Evolutionary conservation across 75 land plant species (phyloP), one percentile per base, ranked within the genome.

Genomic region (Sequoia sempervirens): DNA sequence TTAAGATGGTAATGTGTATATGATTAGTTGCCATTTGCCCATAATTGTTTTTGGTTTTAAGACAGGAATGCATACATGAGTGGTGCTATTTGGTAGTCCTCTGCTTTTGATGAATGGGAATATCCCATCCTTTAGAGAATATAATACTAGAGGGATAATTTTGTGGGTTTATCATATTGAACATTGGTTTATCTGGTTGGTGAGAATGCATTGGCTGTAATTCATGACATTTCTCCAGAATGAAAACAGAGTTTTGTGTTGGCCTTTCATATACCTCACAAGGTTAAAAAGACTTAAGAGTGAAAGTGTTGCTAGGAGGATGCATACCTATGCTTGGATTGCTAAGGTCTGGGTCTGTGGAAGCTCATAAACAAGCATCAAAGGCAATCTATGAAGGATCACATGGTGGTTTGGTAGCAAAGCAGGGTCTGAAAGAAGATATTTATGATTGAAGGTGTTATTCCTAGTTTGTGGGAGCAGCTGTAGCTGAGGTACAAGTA

Each of bases 371-470:
- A 54, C 96, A 93, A 38, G 95, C 99, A 50, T 94, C 97, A 36
- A 89, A 91, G 53, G 92, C 99, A 26, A 83, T 95, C 38, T 89
- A 82, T 89, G 96, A 91, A 50, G 97, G 93, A 14, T 93, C 99
- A 17, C 87, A 88, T 46, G 93, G 96, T 64, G 93, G 93, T 18
- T 85, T 96, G 45, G 86, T 89, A 37, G 88, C 90, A 83, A 97
- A 95, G 87, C 36, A 94, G 93, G 87, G 94, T 96, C 40, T 95
- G 99, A 32, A 81, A 91, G 79, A 92, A 91, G 80, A 96, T 95
- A 73, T 96, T 96, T 83, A 87, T 93, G n/a, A 96, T 96, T 18
- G 97, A 96, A 87, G 99, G 97, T 32, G 99, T 96, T 5, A 94
- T 96, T 23, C 99, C 94, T 12, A 86, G 88, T 11, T 86, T 95